Evolutionary conservation across 2,329 filamentous ascomycete species (phyloP).

Genomic region (Dactylellina parvicollis): DNA sequence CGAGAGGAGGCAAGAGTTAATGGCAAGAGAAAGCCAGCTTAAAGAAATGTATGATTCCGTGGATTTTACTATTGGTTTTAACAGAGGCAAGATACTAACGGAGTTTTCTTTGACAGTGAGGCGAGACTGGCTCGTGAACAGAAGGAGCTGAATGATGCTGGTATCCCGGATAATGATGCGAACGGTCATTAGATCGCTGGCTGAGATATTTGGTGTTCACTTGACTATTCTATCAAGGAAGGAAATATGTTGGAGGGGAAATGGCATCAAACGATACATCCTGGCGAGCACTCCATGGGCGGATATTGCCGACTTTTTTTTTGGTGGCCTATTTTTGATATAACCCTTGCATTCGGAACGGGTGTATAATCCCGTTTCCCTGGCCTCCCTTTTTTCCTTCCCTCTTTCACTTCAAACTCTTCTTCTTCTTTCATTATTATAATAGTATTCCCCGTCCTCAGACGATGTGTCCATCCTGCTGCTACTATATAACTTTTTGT

Average conservation of each 20-base stretch:
- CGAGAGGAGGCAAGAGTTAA: slow-evolving; percentile 97
- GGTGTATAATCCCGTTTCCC: not conserved
- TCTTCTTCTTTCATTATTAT: slow-evolving; percentile 33
- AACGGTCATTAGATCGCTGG: slow-evolving; percentile 40
- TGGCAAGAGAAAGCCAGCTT: slow-evolving; percentile 97
- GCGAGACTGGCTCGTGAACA: slow-evolving; percentile 58
- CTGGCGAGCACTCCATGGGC: not conserved
- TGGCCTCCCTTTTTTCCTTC: slow-evolving; percentile 8
- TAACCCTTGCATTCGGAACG: slow-evolving; percentile 3
- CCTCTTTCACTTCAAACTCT: slow-evolving; percentile 21
- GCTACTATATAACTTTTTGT: slow-evolving; percentile 53
- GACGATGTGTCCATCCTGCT: slow-evolving; percentile 40
- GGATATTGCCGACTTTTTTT: not conserved
- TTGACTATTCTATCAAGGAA: slow-evolving; percentile 1
- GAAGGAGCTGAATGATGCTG: slow-evolving; percentile 49
- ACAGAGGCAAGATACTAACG: slow-evolving; percentile 20
- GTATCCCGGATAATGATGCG: slow-evolving; percentile 39
- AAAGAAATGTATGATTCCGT: slow-evolving; percentile 76
- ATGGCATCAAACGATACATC: slow-evolving; percentile 3
- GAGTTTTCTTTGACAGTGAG: slow-evolving; percentile 53
- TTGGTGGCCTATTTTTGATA: slow-evolving; percentile 1
- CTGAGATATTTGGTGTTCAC: slow-evolving; percentile 1
- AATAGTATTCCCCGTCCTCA: slow-evolving; percentile 45
- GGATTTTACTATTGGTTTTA: not conserved
- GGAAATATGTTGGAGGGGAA: slow-evolving; percentile 12